These are phyloP conservation scores for Penicillium paxilli DNA, from an alignment of 495 filamentous ascomycete species.

Conservation along the genomic window DNA sequence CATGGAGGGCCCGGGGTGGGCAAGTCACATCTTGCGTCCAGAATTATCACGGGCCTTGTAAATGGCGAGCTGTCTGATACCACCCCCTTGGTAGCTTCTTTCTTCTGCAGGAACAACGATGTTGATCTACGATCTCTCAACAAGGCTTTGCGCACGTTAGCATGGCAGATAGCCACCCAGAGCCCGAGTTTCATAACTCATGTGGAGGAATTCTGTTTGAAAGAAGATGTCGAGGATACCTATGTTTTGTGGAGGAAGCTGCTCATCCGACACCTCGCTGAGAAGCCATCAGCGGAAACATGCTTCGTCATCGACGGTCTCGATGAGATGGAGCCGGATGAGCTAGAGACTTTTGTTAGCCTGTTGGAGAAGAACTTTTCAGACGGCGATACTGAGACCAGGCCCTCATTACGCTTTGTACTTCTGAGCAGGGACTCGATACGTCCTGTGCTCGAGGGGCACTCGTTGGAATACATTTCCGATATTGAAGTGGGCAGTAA, in stretches of 20 bases:
- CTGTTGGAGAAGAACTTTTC: not conserved
- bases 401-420: slow-evolving; percentile 5
- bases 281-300: not conserved
- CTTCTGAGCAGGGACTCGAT: slow-evolving; percentile 17
- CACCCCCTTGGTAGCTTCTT: slow-evolving; percentile 21
- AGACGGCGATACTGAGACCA: not conserved
- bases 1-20: slow-evolving; percentile 32
- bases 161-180: slow-evolving; percentile 26
- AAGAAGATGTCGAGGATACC: not conserved
- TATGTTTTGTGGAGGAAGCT: not conserved
- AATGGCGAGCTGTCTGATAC: not conserved
- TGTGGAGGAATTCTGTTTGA: not conserved
- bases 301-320: not conserved
- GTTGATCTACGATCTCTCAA: slow-evolving; percentile 27
- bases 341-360: not conserved
- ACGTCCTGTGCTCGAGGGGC: slow-evolving; percentile 5
- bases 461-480: slow-evolving; percentile 3
- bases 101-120: slow-evolving; percentile 32
- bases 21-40: slow-evolving; percentile 32
- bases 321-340: not conserved
- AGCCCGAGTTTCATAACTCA: not conserved
- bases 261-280: not conserved
- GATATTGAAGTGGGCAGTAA: slow-evolving; percentile 9
- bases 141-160: slow-evolving; percentile 26
- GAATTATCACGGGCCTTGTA: slow-evolving; percentile 17